Evolutionary conservation across 2,329 filamentous ascomycete genomes (phyloP).

Genomic region (Xylariaceae sp.): DNA sequence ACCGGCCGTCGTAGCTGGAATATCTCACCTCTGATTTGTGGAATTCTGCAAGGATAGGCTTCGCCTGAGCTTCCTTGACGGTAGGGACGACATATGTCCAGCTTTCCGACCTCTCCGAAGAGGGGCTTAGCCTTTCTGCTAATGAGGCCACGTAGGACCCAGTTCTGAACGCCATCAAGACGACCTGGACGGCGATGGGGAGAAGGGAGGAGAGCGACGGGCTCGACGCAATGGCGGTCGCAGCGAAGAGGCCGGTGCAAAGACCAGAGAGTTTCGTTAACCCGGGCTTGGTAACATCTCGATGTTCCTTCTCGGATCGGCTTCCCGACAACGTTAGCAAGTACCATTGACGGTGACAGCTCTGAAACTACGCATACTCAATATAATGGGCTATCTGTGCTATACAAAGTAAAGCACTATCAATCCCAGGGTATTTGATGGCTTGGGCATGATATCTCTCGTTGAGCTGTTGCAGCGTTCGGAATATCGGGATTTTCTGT

Average conservation of each 20-base stretch:
- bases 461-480: constrained; percentile 65
- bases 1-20: neutral
- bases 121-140: constrained; percentile 48
- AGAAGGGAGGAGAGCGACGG: constrained; percentile 64
- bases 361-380: constrained; percentile 51
- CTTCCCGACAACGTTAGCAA: constrained; percentile 42
- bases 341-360: neutral
- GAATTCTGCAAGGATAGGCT: constrained; percentile 57
- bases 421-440: constrained; percentile 62
- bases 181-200: constrained; percentile 63
- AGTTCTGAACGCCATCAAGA: constrained; percentile 67
- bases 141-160: constrained; percentile 59
- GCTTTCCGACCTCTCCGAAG: constrained; percentile 52
- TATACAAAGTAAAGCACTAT: constrained; percentile 66
- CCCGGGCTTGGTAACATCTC: constrained; percentile 52
- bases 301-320: constrained; percentile 56
- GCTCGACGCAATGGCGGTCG: constrained; percentile 66
- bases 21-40: constrained; percentile 54
- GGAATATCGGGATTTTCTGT: constrained; percentile 62
- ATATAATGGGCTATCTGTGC: constrained; percentile 71
- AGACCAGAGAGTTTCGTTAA: constrained; percentile 63
- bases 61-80: constrained; percentile 54
- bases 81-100: constrained; percentile 71
- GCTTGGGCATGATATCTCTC: constrained; percentile 63
- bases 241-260: constrained; percentile 72